phyloP scores from a whole-genome alignment of 2,329 filamentous ascomycete species.

The Fusarium sp. region DNA sequence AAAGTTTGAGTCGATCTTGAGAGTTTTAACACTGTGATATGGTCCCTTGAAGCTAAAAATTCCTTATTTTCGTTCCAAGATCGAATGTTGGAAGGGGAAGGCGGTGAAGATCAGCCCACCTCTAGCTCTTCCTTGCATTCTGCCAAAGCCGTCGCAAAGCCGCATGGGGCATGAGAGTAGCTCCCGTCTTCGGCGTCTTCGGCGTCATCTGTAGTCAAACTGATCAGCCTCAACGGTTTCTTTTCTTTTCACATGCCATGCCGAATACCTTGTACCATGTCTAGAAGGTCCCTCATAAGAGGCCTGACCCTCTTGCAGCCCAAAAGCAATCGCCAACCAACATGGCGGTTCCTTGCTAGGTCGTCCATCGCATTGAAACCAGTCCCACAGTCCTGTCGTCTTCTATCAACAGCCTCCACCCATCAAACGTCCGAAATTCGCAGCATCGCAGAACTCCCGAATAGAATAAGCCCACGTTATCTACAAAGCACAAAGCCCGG shows the following conservation, averaged over 20 bases:
- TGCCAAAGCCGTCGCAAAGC: constrained; percentile 37
- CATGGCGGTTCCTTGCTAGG: background rate
- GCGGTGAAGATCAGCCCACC: constrained; percentile 43
- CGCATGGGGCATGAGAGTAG: constrained; percentile 5
- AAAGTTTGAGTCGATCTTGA: background rate
- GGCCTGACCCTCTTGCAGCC: constrained; percentile 29
- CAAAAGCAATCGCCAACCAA: background rate
- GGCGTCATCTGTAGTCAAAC: constrained; percentile 35
- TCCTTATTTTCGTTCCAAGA: background rate
- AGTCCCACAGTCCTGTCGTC: constrained; percentile 44
- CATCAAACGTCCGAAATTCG: constrained; percentile 51
- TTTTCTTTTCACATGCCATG: constrained; percentile 20
- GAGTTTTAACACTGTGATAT: background rate
- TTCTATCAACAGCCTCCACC: constrained; percentile 63
- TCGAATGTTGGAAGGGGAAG: constrained; percentile 24
- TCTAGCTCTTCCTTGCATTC: constrained; percentile 17
- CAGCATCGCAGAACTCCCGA: constrained; percentile 52
- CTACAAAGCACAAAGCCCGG: constrained; percentile 58
- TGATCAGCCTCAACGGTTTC: constrained; percentile 12
- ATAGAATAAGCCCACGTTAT: constrained; percentile 53
- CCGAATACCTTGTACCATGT: constrained; percentile 36
- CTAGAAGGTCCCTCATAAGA: constrained; percentile 29
- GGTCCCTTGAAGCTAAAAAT: background rate
- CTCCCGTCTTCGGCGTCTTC: constrained; percentile 30
- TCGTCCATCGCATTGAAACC: background rate